Evolutionary conservation across 176 grass and related monocot genomes (phyloP), one percentile per base, ranked within the genome.

Genomic region (Avena insularis): DNA sequence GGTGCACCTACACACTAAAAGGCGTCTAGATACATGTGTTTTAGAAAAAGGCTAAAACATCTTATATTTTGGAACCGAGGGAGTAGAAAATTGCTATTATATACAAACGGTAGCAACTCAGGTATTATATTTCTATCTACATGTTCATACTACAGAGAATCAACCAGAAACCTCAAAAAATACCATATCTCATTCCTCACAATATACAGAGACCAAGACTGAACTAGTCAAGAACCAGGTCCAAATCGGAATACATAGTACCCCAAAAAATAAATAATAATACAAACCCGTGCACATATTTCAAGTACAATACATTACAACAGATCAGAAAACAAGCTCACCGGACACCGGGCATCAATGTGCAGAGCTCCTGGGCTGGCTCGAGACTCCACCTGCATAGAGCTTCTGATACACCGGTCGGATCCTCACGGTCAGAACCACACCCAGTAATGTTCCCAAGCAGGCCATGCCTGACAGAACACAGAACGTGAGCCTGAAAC

Each of bases 391-490:
- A 64, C 93, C 81, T 16, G 90, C 90, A 83, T 98, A 98, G 12
- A 98, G 89, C 96, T 89, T 98, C 74, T 91, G 90, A 80, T 98
- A 98, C 21, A 98, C 96, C 0, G 96, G 93, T 4, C 87, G 86
- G 25, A 98, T 95, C 82, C 92, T 90, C 82, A 90, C 46, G 0
- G 93, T 88, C 51, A 98, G 78, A 85, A 98, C 33, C 48, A 80
- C 81, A 38, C 96, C 94, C 90, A 96, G 72, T 77, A 96, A 40
- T 33, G 96, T 90, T 54, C 96, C 96, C 51, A 98, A 53, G 45
- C 84, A 47, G 79, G 93, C 90, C 25, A 92, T 53, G 4, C 90
- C 93, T 10, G 93, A 48, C 11, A 98, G 86, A 73, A 98, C 90
- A n/a, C 75, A 89, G 43, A 98, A 98, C 13, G 93, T 94, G 57